phyloP scores from a whole-genome alignment of 2,329 filamentous ascomycete genomes.

The Cryphonectria parasitica region DNA sequence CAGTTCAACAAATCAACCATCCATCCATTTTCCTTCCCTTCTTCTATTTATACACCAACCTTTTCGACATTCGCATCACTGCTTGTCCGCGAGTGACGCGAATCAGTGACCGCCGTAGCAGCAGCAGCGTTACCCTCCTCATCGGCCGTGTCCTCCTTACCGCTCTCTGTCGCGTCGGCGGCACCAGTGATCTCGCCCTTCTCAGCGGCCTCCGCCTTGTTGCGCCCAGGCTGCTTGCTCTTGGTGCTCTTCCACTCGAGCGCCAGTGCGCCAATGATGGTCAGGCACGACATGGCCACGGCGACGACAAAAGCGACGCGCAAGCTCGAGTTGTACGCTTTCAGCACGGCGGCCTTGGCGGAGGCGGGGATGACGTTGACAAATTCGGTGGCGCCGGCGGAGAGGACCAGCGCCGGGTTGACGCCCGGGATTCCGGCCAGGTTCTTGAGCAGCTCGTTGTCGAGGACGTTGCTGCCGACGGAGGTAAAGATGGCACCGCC shows the following conservation, averaged over 20 bases:
- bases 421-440: conserved; percentile 39
- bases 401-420: conserved; percentile 28
- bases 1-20: background rate
- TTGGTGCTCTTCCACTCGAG: conserved; percentile 64
- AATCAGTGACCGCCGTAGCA: background rate
- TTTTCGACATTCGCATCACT: background rate
- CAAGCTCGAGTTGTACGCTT: conserved; percentile 65
- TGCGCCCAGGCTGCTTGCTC: conserved; percentile 33
- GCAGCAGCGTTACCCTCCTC: background rate
- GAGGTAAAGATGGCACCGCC: conserved; percentile 51
- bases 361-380: conserved; percentile 33
- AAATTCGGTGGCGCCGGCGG: conserved; percentile 31
- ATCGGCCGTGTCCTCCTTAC: background rate
- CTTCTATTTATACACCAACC: background rate
- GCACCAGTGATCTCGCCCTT: background rate
- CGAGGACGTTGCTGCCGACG: conserved; percentile 51
- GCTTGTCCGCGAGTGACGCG: background rate
- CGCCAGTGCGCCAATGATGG: conserved; percentile 55
- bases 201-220: conserved; percentile 27
- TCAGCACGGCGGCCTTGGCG: conserved; percentile 32
- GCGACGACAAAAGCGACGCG: conserved; percentile 63
- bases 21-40: background rate
- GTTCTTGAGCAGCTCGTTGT: conserved; percentile 43
- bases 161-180: background rate
- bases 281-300: conserved; percentile 56